Evolutionary conservation across 805 yeast genomes (phyloP).

Genomic region (Saccharomycopsis sp.): DNA sequence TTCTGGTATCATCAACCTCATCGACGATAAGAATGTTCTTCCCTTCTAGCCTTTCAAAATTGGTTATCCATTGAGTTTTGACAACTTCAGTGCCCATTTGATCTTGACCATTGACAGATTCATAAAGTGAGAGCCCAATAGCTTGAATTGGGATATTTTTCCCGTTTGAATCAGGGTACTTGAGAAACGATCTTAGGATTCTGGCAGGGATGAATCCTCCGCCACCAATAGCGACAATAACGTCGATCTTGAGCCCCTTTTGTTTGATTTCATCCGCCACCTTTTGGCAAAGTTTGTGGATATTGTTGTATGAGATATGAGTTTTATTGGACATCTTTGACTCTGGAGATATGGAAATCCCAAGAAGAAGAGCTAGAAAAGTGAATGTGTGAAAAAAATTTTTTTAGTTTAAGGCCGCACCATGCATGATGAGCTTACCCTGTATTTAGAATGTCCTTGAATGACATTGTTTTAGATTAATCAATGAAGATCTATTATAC

Average conservation of each 20-base stretch:
- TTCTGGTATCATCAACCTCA: conserved; percentile 90
- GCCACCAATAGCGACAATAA: conserved; percentile 64
- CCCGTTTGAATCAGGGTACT: conserved; percentile 42
- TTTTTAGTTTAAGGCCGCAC: no score
- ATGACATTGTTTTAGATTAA: no score
- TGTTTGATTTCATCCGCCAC: conserved; percentile 47
- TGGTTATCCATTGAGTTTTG: conserved; percentile 83
- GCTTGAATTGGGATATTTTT: conserved; percentile 68
- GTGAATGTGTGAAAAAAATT: no score
- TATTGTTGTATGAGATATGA: conserved; percentile 70
- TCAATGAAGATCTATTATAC: no score
- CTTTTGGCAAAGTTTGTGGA: conserved; percentile 77
- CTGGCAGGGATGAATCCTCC: conserved; percentile 70
- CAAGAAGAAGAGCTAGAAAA: no score
- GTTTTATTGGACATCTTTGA: no score
- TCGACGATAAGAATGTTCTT: conserved; percentile 78
- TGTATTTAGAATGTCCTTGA: no score
- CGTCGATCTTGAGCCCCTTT: conserved; percentile 39
- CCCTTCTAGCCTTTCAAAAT: conserved; percentile 71
- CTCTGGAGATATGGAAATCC: no score
- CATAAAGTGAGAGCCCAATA: conserved; percentile 59
- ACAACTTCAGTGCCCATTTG: conserved; percentile 72
- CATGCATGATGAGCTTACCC: no score
- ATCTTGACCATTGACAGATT: conserved; percentile 41
- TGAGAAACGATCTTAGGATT: conserved; percentile 57